Evolutionary conservation across 805 yeast species (phyloP).

Genomic region (Torulaspora quercuum): DNA sequence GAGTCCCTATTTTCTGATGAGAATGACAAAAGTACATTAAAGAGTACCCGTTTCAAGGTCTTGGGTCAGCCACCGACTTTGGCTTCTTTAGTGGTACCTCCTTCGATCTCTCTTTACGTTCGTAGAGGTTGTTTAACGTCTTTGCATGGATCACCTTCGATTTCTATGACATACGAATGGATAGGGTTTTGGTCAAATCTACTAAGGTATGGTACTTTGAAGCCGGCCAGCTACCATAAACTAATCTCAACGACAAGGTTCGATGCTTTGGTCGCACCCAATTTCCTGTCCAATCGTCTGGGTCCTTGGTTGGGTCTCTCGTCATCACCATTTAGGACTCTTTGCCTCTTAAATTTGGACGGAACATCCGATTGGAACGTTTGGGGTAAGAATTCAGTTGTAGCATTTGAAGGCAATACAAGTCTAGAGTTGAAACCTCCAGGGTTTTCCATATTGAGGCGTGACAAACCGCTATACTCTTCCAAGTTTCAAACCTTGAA

Average conservation of each 20-base stretch:
- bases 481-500: slow-evolving; percentile 24
- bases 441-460: slow-evolving; percentile 8
- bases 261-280: slow-evolving; percentile 29
- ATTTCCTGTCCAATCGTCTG: slow-evolving; percentile 18
- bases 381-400: slow-evolving; percentile 29
- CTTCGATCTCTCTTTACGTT: slow-evolving; percentile 25
- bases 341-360: slow-evolving; percentile 21
- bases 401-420: slow-evolving; percentile 32
- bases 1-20: slow-evolving; percentile 19
- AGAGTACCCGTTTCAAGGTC: slow-evolving; percentile 18
- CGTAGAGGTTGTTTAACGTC: slow-evolving; percentile 31
- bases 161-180: slow-evolving; percentile 26
- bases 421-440: slow-evolving; percentile 24
- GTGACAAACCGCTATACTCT: slow-evolving; percentile 15
- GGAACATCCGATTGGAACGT: slow-evolving; percentile 35
- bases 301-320: slow-evolving; percentile 21
- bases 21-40: slow-evolving; percentile 8
- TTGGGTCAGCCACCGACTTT: slow-evolving; percentile 29
- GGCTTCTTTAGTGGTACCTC: slow-evolving; percentile 24
- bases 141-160: slow-evolving; percentile 19
- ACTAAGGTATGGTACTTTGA: slow-evolving; percentile 20
- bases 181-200: slow-evolving; percentile 24
- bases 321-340: slow-evolving; percentile 20
- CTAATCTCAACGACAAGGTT: slow-evolving; percentile 18
- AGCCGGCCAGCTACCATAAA: slow-evolving; percentile 24